These are phyloP conservation scores for Aspergillus sergii DNA, from an alignment of 2,329 filamentous ascomycete species.

Conservation along the genomic window DNA sequence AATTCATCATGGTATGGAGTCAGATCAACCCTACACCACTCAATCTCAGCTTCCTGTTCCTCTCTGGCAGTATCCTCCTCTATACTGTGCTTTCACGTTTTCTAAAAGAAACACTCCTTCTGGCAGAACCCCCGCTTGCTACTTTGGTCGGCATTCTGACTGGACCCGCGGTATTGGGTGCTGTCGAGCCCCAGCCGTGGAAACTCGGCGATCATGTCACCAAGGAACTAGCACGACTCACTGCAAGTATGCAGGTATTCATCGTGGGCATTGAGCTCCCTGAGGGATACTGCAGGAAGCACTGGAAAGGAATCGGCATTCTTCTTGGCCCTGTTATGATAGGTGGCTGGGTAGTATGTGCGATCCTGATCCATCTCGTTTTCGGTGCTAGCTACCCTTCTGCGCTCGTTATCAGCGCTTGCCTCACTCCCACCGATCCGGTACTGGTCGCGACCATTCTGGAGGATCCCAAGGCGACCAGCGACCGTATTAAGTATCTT, in stretches of 20 bases:
- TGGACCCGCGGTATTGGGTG: background rate
- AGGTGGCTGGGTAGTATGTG: background rate
- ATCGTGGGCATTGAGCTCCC: conserved; percentile 1
- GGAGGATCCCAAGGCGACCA: background rate
- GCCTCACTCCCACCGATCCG: conserved; percentile 1
- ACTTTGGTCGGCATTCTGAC: background rate
- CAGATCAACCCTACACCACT: background rate
- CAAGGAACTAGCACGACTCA: background rate
- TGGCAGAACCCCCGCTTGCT: background rate
- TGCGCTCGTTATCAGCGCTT: background rate
- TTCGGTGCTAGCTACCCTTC: background rate
- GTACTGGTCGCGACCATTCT: conserved; percentile 1
- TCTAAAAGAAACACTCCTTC: background rate
- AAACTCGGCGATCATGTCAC: background rate
- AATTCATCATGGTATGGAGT: background rate
- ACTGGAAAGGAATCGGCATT: background rate
- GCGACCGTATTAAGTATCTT: background rate
- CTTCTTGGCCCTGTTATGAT: background rate
- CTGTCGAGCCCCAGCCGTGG: background rate
- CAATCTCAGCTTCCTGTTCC: conserved; percentile 1
- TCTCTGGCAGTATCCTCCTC: background rate
- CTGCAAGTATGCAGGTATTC: conserved; percentile 1
- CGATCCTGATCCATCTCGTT: background rate
- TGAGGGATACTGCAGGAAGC: background rate
- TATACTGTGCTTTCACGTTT: background rate